These are phyloP conservation scores for Lentinus brumalis DNA, from an alignment of 768 basidiomycete species.

Conservation along the genomic window DNA sequence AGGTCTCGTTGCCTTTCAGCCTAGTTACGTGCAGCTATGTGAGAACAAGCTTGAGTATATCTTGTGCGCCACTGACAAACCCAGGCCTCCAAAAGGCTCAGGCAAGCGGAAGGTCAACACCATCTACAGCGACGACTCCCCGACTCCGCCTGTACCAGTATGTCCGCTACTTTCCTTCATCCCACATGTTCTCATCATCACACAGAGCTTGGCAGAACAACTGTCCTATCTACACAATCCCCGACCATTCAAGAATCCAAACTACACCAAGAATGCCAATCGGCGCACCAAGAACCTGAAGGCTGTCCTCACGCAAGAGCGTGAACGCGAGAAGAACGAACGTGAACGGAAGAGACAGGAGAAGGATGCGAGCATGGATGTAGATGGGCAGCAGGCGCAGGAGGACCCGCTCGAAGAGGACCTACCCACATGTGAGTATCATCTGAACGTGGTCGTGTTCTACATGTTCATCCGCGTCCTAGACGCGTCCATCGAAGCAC, in stretches of 20 bases:
- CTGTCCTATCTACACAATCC: slow-evolving; percentile 71
- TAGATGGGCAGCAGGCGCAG: slow-evolving; percentile 44
- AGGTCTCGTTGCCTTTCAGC: background rate
- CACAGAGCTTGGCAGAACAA: slow-evolving; percentile 70
- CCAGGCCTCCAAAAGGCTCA: slow-evolving; percentile 37
- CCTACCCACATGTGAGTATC: slow-evolving; percentile 64
- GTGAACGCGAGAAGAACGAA: slow-evolving; percentile 72
- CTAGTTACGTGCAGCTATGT: background rate
- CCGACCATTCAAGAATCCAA: slow-evolving; percentile 77
- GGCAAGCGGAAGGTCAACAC: slow-evolving; percentile 31
- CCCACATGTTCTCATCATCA: background rate
- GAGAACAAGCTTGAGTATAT: background rate
- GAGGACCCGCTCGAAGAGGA: slow-evolving; percentile 51
- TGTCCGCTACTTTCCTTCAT: background rate
- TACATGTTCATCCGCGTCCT: background rate
- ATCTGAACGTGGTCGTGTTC: background rate
- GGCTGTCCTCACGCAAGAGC: slow-evolving; percentile 73
- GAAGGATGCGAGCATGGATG: slow-evolving; percentile 59
- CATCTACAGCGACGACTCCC: slow-evolving; percentile 32
- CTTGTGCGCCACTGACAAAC: background rate
- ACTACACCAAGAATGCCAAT: slow-evolving; percentile 69
- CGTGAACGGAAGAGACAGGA: slow-evolving; percentile 59
- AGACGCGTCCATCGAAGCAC: slow-evolving; percentile 85
- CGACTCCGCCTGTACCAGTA: slow-evolving; percentile 34
- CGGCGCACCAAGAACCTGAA: slow-evolving; percentile 81